phyloP scores from a whole-genome alignment of 257 asterid genomes.

The Rehmannia glutinosa region DNA sequence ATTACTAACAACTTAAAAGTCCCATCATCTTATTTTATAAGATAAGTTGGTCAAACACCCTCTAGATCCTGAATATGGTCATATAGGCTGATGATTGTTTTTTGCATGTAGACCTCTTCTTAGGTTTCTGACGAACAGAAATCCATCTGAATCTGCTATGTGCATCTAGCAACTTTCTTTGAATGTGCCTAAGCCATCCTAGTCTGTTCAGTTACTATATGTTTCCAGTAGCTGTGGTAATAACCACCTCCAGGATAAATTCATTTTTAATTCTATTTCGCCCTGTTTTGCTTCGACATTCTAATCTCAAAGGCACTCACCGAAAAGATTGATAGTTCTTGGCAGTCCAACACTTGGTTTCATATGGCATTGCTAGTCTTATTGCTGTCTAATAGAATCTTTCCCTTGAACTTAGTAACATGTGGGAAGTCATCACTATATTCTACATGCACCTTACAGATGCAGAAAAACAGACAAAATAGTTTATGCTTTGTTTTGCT shows the following conservation, averaged over 20 bases:
- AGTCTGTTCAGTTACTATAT: too few relatives aligned
- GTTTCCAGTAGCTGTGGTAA: too few relatives aligned
- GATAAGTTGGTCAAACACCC: too few relatives aligned
- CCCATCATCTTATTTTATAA: too few relatives aligned
- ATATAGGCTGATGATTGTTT: background rate
- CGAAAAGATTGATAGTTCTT: background rate
- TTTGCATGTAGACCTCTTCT: background rate
- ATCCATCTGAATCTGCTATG: background rate
- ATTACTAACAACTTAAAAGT: too few relatives aligned
- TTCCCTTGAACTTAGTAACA: background rate
- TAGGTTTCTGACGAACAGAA: background rate
- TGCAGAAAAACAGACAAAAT: background rate
- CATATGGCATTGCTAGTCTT: background rate
- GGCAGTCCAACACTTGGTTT: background rate
- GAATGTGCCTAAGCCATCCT: too few relatives aligned
- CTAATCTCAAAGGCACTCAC: background rate
- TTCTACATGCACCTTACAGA: background rate
- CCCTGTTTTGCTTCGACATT: too few relatives aligned
- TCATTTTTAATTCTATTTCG: too few relatives aligned
- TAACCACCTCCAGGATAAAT: too few relatives aligned
- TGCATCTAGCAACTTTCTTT: too few relatives aligned
- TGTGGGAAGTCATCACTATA: background rate
- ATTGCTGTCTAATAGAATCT: too few relatives aligned
- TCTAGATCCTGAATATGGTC: background rate
- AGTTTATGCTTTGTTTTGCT: background rate